These are phyloP conservation scores for Lactarius sp. DNA, from an alignment of 768 basidiomycete genomes.

Conservation along the genomic window DNA sequence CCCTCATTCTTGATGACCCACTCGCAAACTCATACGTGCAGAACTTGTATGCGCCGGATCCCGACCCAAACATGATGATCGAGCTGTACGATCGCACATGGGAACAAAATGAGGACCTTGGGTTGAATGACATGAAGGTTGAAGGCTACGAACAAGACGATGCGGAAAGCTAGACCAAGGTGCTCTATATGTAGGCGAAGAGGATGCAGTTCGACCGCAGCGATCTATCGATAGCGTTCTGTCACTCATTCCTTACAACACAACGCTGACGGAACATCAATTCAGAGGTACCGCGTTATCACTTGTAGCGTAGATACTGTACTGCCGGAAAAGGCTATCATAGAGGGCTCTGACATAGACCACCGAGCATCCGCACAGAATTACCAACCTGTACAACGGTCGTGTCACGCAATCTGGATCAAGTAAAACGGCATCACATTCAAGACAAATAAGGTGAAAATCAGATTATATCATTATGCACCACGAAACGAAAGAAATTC, in stretches of 20 bases:
- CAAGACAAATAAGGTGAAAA: neutral
- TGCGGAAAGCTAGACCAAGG: conserved; percentile 3
- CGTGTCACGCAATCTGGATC: neutral
- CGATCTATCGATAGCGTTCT: neutral
- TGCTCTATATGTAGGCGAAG: neutral
- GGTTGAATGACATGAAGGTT: conserved; percentile 85
- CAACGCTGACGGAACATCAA: neutral
- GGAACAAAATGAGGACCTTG: conserved; percentile 93
- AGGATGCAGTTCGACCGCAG: neutral
- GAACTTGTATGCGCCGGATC: conserved; percentile 95
- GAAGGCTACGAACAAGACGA: conserved; percentile 58
- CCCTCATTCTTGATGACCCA: conserved; percentile 92
- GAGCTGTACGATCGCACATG: conserved; percentile 79
- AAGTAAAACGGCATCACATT: neutral
- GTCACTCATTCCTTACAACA: neutral
- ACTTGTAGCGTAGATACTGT: neutral
- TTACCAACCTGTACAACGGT: neutral
- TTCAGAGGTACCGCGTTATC: neutral
- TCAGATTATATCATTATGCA: conserved; percentile 8
- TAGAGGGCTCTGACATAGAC: neutral
- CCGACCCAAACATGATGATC: conserved; percentile 88
- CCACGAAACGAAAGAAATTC: neutral
- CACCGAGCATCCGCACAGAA: neutral
- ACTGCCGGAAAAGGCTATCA: neutral
- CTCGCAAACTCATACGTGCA: conserved; percentile 94